Base-by-base conservation (phyloP, 352 stramenopile genomes). In the Globisporangium apiculatum region DNA sequence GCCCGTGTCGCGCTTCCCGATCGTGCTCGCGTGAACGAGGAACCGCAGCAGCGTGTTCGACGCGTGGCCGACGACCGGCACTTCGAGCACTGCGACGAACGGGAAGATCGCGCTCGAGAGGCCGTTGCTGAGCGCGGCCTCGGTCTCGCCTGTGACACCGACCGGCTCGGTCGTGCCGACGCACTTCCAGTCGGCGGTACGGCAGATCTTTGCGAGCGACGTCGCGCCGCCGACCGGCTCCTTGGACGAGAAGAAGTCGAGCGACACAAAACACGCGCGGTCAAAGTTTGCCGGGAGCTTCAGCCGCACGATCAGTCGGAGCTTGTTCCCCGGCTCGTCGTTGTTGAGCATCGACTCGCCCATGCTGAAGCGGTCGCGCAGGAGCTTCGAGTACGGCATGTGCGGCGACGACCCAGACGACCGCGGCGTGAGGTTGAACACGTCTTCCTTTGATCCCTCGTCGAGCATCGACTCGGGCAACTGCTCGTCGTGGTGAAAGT, bases 1-100 rank as follows among this genome's bases (percentile, higher is more conserved):
- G 6, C 65, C 58, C n/a, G 60, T 74, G 14, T 90, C 75, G 11
- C 76, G 72, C 53, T 86, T 89, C 5, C 81, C 79, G 17, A 92
- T 70, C 8, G 83, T 92, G 17, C 78, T 91, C 15, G 81, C 81
- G 43, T 94, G 85, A 6, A 94, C 79, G 58, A 95, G 75, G 55
- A 95, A 95, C 4, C 83, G 85, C n/a, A 95, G 72, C 17, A 95
- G 53, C 10, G 85, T 95, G 47, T 89, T 87, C 5, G 85, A 91
- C 4, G 85, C 81, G 36, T 83, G 81, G 0, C 85, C 85, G 14
- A 91, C 71, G 4, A 95, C 83, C 2, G 85, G 85, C 2, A 95
- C 80, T 53, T 92, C 84, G 4, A 95, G 62, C 42, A 95, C 85
- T 1, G 85, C 79, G n/a, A 95, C 85, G 47, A 95, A 95, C 24